Percentiles rank a stretch among this genome's conserved stretches.
Evolutionary conservation across 441 rosid genomes (phyloP).

Genomic region (Euphorbia celastroides): DNA sequence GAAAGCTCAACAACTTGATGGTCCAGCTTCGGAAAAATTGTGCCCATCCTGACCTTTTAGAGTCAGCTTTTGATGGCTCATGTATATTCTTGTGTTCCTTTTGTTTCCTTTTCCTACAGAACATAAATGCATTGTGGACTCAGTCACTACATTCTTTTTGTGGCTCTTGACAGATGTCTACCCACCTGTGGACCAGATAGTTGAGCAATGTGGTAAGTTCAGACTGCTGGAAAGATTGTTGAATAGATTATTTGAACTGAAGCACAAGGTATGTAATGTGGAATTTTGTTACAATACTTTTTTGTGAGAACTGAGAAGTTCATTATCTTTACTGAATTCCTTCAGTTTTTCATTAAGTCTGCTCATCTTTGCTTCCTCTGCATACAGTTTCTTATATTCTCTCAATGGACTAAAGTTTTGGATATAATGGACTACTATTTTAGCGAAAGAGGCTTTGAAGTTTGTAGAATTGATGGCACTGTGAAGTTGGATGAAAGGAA

Average conservation of each 20-base stretch:
- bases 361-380: constrained; percentile 19
- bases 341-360: constrained; percentile 15
- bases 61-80: constrained; percentile 64
- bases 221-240: constrained; percentile 69
- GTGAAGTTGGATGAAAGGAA: constrained; percentile 77
- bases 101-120: constrained; percentile 1
- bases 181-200: constrained; percentile 79
- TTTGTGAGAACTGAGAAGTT: constrained; percentile 21
- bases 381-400: constrained; percentile 74
- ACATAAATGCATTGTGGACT: constrained; percentile 1
- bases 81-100: constrained; percentile 49
- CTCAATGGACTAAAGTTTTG: constrained; percentile 85
- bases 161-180: constrained; percentile 46
- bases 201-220: constrained; percentile 93
- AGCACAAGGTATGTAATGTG: constrained; percentile 71
- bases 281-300: constrained; percentile 8
- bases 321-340: not conserved
- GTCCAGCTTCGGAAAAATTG: constrained; percentile 92
- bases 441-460: constrained; percentile 80
- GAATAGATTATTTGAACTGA: constrained; percentile 51
- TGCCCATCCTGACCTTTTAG: constrained; percentile 95
- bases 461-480: constrained; percentile 87
- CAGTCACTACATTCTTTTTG: constrained; percentile 7
- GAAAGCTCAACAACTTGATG: constrained; percentile 73
- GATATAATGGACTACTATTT: constrained; percentile 97